Conservation (phyloP, 2,329 filamentous ascomycete species). For the Bipolaris cookei region DNA sequence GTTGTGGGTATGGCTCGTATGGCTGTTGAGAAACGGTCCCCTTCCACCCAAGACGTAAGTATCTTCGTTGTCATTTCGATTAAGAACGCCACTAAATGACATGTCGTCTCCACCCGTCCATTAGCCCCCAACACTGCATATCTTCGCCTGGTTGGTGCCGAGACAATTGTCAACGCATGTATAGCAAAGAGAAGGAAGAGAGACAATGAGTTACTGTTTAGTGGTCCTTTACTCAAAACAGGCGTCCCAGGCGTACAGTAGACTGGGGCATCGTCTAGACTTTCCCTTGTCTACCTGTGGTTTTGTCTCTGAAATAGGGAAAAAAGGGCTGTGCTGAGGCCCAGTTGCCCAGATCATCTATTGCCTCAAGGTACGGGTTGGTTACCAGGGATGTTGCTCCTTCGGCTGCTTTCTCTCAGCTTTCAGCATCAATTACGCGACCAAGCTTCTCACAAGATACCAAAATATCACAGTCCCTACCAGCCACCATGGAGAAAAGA, state of each 20-base stretch:
- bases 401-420: conserved; percentile 23
- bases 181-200: background rate
- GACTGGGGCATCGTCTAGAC: background rate
- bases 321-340: conserved; percentile 19
- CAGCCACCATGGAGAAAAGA: conserved; percentile 17
- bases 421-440: conserved; percentile 17
- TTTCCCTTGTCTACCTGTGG: conserved; percentile 1
- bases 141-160: background rate
- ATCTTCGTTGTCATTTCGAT: conserved; percentile 10
- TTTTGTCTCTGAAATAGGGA: background rate
- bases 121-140: background rate
- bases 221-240: background rate
- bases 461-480: conserved; percentile 20
- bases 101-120: background rate
- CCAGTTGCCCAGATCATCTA: conserved; percentile 19
- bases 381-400: conserved; percentile 18
- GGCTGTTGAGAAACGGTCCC: conserved; percentile 10
- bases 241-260: background rate
- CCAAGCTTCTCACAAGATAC: conserved; percentile 28
- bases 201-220: conserved; percentile 1
- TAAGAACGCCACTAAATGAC: conserved; percentile 16
- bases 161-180: background rate
- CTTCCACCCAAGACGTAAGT: conserved; percentile 2
- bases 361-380: conserved; percentile 12
- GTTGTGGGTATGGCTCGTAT: background rate